Evolutionary conservation across 305 asterid species (phyloP), one percentile per base, ranked within the genome.

Genomic region (Fraxinus albicans): DNA sequence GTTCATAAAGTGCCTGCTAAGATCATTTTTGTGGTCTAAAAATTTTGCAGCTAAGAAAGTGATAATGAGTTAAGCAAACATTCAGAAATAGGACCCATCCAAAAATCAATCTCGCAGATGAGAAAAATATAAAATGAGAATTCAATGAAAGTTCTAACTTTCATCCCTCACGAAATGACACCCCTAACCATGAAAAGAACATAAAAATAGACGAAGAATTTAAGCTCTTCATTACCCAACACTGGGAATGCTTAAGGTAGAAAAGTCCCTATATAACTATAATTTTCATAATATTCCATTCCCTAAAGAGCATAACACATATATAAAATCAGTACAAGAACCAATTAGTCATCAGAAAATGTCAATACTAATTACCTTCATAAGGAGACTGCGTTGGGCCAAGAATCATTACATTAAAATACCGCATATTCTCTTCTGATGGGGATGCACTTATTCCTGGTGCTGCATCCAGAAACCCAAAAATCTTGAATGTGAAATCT

Each of bases 381-480:
- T 93, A 96, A 78, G 99, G 99, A 84, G 99, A 96, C 83, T 96
- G 98, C 12, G 98, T 80, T 79, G 99, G 99, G 78, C 99, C 99
- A 87, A 96, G 99, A 82, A 96, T 92, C 99, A 96, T 94, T 70
- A 96, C 99, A 90, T 96, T 94, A 90, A 96, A 96, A 76, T 96
- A 91, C 70, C 98, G 95, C 99, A 96, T 94, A 80, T 96, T 96
- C n/a, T 96, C 98, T 86, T 96, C 99, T 1, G 98, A 96, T 0
- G 99, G 98, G 6, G 98, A 96, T 53, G 99, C 99, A 84, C 99
- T 96, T 86, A 96, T 94, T 85, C 99, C 99, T 0, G 99, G 99
- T 13, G 99, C 99, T 96, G 90, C 88, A 92, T 7, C 78, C 84
- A 89, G 21, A 44, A 82, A 80, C 35, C 35, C 47, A 63, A 77